Evolutionary conservation across 2,329 filamentous ascomycete species (phyloP).

Genomic region (Hymenoscyphus salicellus): DNA sequence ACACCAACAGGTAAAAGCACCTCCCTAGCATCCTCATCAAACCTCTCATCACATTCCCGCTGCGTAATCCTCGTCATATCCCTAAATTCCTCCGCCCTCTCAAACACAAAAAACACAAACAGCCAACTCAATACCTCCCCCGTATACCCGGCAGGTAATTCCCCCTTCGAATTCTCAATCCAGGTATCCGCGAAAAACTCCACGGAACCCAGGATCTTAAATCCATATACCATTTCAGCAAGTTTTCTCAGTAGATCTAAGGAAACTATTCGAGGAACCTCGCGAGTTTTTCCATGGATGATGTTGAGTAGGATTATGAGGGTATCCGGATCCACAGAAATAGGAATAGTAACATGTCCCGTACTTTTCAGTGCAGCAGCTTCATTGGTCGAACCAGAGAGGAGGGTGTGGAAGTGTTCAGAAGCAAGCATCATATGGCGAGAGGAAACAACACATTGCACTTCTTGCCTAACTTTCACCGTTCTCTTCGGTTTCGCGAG

Average conservation of each 20-base stretch:
- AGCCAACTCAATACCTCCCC: conserved; percentile 22
- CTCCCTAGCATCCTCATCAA: conserved; percentile 18
- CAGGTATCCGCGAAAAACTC: conserved; percentile 43
- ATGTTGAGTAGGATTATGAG: conserved; percentile 44
- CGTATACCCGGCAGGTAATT: conserved; percentile 23
- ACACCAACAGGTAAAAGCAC: conserved; percentile 15
- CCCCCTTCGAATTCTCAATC: conserved; percentile 36
- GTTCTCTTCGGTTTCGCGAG: not conserved
- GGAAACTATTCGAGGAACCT: conserved; percentile 40
- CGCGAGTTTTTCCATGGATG: conserved; percentile 43
- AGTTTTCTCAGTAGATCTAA: conserved; percentile 46
- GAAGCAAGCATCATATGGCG: conserved; percentile 29
- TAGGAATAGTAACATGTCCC: conserved; percentile 21
- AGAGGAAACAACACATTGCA: conserved; percentile 24
- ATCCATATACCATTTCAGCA: conserved; percentile 44
- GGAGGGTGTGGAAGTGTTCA: conserved; percentile 18
- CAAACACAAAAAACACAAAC: conserved; percentile 28
- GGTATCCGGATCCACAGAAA: conserved; percentile 37
- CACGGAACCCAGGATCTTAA: conserved; percentile 43
- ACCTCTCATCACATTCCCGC: conserved; percentile 23
- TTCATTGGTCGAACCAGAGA: conserved; percentile 17
- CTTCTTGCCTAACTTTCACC: conserved; percentile 8
- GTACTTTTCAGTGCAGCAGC: conserved; percentile 13
- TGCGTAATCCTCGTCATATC: conserved; percentile 24
- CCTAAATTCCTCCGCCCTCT: conserved; percentile 21